phyloP scores from a whole-genome alignment of 805 yeast species.

The Sugiyamaella boreocaroliniensis region DNA sequence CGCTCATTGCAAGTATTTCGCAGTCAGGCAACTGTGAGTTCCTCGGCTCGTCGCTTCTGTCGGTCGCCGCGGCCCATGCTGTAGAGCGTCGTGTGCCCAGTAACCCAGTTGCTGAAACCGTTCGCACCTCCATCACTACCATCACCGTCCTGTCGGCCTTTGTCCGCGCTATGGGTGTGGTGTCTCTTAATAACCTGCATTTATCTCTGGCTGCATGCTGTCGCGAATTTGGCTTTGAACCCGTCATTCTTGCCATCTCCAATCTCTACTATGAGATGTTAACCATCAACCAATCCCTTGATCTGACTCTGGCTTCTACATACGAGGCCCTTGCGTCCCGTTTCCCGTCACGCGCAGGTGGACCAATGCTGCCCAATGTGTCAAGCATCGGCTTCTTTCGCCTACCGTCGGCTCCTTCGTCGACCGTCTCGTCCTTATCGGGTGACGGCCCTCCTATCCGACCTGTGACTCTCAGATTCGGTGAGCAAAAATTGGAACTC shows the following conservation, averaged over 20 bases:
- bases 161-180: conserved; percentile 9
- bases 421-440: conserved; percentile 7
- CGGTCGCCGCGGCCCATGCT: conserved; percentile 51
- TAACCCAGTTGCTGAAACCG: conserved; percentile 3
- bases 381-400: conserved; percentile 20
- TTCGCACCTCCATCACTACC: conserved; percentile 11
- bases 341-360: conserved; percentile 4
- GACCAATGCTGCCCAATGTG: neutral
- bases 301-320: conserved; percentile 4
- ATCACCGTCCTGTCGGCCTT: conserved; percentile 14
- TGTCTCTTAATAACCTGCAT: conserved; percentile 4
- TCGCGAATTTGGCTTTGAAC: conserved; percentile 75
- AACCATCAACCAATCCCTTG: conserved; percentile 37
- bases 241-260: conserved; percentile 55
- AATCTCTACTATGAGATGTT: conserved; percentile 61
- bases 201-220: conserved; percentile 25
- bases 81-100: conserved; percentile 51
- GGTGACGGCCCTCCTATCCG: conserved; percentile 13
- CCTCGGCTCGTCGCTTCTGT: conserved; percentile 52
- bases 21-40: conserved; percentile 37
- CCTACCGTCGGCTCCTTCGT: conserved; percentile 6
- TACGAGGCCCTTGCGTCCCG: conserved; percentile 11
- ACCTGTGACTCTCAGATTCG: conserved; percentile 29
- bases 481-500: conserved; percentile 44
- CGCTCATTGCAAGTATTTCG: neutral